Conservation (phyloP, 2,329 filamentous ascomycete species). For the Exophiala spinifera region DNA sequence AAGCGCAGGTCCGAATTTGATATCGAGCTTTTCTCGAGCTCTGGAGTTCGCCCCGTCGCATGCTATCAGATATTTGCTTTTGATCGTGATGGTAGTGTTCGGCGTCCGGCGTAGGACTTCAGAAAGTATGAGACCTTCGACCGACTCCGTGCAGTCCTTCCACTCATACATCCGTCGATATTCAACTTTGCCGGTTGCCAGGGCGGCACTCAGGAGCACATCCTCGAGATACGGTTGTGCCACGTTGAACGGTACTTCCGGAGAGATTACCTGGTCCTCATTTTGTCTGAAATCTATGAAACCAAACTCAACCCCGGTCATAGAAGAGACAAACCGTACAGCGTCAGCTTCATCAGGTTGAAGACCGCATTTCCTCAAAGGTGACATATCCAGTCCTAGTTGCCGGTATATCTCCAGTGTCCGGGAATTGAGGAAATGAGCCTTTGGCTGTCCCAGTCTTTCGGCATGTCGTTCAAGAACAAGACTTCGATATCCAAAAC, state of each 20-base stretch:
- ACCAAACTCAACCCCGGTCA: no score
- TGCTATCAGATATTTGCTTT: not conserved
- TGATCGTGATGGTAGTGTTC: not conserved
- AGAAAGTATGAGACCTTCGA: not conserved
- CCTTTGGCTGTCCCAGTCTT: constrained; percentile 29
- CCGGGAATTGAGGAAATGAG: constrained; percentile 30
- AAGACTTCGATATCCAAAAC: not conserved
- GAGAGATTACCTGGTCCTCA: not conserved
- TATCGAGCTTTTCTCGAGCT: not conserved
- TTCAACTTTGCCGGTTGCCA: not conserved
- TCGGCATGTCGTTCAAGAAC: constrained; percentile 28
- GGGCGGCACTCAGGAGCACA: constrained; percentile 31
- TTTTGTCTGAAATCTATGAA: no score
- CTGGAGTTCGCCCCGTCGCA: not conserved
- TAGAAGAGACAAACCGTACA: not conserved
- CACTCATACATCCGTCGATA: not conserved
- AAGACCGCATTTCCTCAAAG: not conserved
- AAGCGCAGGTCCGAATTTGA: not conserved
- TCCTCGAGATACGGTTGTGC: not conserved
- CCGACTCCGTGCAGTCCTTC: not conserved
- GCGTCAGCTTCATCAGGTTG: not conserved
- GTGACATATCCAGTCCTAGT: constrained; percentile 29
- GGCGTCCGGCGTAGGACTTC: not conserved
- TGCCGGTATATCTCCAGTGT: constrained; percentile 31
- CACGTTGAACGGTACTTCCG: constrained; percentile 3